These are phyloP conservation scores for Kregervanrija fluxuum DNA, from an alignment of 805 yeast genomes.

Conservation along the genomic window DNA sequence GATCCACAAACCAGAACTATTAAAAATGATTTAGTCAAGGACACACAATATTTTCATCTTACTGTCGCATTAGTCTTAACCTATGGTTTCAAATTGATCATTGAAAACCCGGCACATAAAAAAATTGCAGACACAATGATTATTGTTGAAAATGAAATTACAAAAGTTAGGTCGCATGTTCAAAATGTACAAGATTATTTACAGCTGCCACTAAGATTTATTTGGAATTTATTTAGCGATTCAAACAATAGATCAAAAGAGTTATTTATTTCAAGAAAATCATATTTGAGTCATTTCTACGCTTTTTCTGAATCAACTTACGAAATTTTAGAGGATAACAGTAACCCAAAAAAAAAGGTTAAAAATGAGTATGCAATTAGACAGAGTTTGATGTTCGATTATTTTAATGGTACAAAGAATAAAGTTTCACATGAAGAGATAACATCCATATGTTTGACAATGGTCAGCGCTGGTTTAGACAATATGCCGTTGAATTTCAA, in stretches of 20 bases:
- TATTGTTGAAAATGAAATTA: conserved; percentile 48
- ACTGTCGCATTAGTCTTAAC: conserved; percentile 43
- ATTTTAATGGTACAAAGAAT: conserved; percentile 12
- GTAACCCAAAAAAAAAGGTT: not conserved
- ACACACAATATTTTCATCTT: conserved; percentile 44
- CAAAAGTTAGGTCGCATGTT: conserved; percentile 49
- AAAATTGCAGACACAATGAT: conserved; percentile 44
- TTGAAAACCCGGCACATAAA: conserved; percentile 31
- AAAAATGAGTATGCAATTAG: conserved; percentile 1
- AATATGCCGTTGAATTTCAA: conserved; percentile 59
- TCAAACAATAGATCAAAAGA: conserved; percentile 16
- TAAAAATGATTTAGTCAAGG: conserved; percentile 17
- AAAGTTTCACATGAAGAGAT: conserved; percentile 14
- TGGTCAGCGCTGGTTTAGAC: conserved; percentile 77
- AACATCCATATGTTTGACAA: conserved; percentile 56
- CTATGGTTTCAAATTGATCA: conserved; percentile 44
- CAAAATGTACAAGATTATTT: conserved; percentile 50
- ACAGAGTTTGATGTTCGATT: conserved; percentile 22
- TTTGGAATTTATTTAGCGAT: conserved; percentile 11
- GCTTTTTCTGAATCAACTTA: conserved; percentile 18
- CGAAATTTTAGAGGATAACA: not conserved
- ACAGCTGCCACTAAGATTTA: conserved; percentile 32
- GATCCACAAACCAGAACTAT: conserved; percentile 2
- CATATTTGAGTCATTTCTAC: conserved; percentile 37
- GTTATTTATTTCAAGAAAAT: conserved; percentile 37